These are phyloP conservation scores for Bruguiera sexangula DNA, from an alignment of 345 rosid species.

Conservation along the genomic window DNA sequence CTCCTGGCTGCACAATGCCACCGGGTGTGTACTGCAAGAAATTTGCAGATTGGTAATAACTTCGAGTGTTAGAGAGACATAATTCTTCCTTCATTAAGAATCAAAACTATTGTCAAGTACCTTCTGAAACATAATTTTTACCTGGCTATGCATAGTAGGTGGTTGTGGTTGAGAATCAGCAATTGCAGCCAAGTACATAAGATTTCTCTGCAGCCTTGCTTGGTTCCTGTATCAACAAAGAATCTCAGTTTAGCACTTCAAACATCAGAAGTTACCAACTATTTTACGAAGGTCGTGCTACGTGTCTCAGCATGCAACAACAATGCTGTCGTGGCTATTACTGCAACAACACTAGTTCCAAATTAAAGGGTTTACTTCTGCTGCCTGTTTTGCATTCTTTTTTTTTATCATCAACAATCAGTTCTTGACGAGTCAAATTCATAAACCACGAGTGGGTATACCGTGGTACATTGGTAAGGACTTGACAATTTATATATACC, in stretches of 20 bases:
- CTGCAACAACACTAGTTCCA: too few species aligned
- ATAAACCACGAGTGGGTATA: too few species aligned
- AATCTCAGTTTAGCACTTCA: not conserved
- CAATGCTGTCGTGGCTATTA: too few species aligned
- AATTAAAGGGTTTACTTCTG: not conserved
- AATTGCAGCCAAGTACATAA: conserved; percentile 97
- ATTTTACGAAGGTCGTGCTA: too few species aligned
- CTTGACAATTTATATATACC: not conserved
- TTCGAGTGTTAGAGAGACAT: too few species aligned
- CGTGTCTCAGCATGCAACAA: too few species aligned
- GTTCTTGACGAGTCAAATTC: not conserved
- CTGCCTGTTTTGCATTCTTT: not conserved
- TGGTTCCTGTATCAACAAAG: conserved; percentile 63
- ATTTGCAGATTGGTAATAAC: conserved; percentile 2
- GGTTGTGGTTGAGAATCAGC: conserved; percentile 99
- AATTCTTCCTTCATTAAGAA: not conserved
- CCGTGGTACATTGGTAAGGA: too few species aligned
- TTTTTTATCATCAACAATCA: not conserved
- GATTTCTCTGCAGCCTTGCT: conserved; percentile 92
- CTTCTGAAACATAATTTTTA: conserved; percentile 12
- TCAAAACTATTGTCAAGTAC: too few species aligned
- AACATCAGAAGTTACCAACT: not conserved
- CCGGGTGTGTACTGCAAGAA: conserved; percentile 58
- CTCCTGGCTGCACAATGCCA: conserved; percentile 73
- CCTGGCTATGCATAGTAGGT: conserved; percentile 82